A percentile compares a stretch with the other conserved stretches of the same genome.
phyloP scores from a whole-genome alignment of 345 rosid species.

The Capsella bursapastoris region DNA sequence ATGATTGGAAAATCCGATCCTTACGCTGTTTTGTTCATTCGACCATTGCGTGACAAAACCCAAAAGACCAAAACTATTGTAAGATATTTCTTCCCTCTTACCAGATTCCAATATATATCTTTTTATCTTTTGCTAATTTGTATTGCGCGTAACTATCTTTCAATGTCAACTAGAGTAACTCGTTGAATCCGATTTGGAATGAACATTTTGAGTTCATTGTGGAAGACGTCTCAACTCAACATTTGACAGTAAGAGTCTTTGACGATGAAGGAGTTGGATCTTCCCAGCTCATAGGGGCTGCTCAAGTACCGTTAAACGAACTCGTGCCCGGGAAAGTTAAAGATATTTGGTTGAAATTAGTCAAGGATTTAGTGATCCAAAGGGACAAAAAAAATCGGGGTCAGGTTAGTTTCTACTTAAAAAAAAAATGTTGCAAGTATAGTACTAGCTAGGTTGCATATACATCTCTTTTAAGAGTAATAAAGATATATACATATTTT shows the following conservation, averaged over 20 bases:
- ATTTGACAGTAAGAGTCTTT: conserved; percentile 69
- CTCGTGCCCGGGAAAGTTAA: conserved; percentile 89
- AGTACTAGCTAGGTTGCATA: neutral
- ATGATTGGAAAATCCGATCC: conserved; percentile 95
- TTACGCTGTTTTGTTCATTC: conserved; percentile 69
- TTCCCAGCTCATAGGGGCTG: conserved; percentile 80
- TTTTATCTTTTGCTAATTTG: conserved; percentile 19
- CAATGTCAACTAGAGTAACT: conserved; percentile 58
- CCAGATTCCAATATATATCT: neutral
- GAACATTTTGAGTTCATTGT: conserved; percentile 85
- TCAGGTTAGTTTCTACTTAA: conserved; percentile 49
- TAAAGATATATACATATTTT: neutral
- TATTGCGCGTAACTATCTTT: conserved; percentile 1
- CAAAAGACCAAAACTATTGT: conserved; percentile 84
- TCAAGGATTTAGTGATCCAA: conserved; percentile 83
- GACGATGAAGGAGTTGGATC: conserved; percentile 93
- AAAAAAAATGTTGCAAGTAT: no score
- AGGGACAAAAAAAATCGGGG: conserved; percentile 90
- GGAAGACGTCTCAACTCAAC: conserved; percentile 82
- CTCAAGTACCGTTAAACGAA: conserved; percentile 58
- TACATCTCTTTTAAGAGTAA: neutral
- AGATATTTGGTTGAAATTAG: conserved; percentile 78
- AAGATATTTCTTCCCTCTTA: conserved; percentile 33
- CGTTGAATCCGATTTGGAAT: conserved; percentile 90
- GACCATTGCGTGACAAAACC: conserved; percentile 73